A percentile compares a stretch with the other conserved stretches of the same genome.
Evolutionary conservation across 352 stramenopile genomes (phyloP).

Genomic region (Phytopythium aichiense): DNA sequence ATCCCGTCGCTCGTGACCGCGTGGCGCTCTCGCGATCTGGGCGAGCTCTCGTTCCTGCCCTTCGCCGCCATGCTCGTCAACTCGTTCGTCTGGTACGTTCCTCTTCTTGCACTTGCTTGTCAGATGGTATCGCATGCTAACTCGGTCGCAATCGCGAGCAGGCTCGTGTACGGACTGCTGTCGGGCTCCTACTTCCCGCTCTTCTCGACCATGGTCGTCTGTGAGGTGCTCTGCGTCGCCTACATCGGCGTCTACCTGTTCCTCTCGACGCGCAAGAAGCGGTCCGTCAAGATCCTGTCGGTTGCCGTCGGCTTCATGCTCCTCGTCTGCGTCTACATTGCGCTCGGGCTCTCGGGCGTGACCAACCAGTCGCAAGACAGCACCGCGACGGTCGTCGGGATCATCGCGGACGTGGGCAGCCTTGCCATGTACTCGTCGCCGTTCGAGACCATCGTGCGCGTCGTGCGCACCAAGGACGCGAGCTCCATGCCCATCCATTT

Average conservation of each 20-base stretch:
- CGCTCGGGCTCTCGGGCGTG: constrained; percentile 15
- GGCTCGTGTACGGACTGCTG: constrained; percentile 18
- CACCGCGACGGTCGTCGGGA: constrained; percentile 15
- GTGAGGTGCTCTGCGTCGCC: constrained; percentile 55
- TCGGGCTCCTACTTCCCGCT: constrained; percentile 26
- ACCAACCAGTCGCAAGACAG: constrained; percentile 20
- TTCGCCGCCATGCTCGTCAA: constrained; percentile 6
- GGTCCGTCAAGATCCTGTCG: background rate
- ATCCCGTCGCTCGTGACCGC: constrained; percentile 4
- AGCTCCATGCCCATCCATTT: constrained; percentile 35
- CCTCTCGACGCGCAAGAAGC: background rate
- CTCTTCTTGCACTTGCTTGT: background rate
- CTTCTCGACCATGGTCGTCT: constrained; percentile 10
- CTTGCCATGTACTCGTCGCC: constrained; percentile 15
- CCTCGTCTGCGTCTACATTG: constrained; percentile 15
- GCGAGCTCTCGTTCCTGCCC: constrained; percentile 5
- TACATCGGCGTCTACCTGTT: constrained; percentile 15
- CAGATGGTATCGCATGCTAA: background rate
- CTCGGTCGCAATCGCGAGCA: background rate
- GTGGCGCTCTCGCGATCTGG: background rate
- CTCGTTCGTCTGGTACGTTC: constrained; percentile 5
- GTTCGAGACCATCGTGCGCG: constrained; percentile 17
- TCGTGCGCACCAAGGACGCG: constrained; percentile 22
- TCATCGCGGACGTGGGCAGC: constrained; percentile 15
- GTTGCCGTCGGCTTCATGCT: constrained; percentile 2